Evolutionary conservation across 2,329 filamentous ascomycete genomes (phyloP), one percentile per base, ranked within the genome.

Genomic region (Emergomyces africanus): DNA sequence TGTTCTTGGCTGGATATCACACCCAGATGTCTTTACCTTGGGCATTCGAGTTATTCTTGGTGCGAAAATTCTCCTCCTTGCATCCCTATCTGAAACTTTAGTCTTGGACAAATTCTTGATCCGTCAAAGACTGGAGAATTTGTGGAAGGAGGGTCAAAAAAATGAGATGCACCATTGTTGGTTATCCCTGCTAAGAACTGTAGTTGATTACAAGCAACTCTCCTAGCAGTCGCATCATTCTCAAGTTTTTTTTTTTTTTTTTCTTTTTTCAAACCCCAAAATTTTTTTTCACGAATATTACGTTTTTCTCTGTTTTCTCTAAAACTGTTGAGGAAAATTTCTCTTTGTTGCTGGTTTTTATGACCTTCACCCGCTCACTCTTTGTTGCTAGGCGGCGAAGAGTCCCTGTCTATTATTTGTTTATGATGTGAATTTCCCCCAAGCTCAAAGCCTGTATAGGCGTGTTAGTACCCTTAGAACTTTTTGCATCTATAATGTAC

Each of bases 1-100:
- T 0, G 79, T 86, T 9, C 73, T 95, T 39, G 88, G 89, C 6
- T 90, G 87, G 84, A 81, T 82, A 1, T 85, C 85, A 1, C 84
- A 85, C 59, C 79, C 84, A 0, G 81, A 84, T 35, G 81, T 85
- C 0, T 92, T 90, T 58, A 69, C 69, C 1, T 62, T 77, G 30
- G 72, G 72, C 1, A 60, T 73, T n/a, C 70, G 74, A 15, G 63
- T 77, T 15, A 69, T 77, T 49, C 67, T 64, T 41, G 66, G 75
- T 48, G 71, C 75, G 2, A 67, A 67, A 15, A 62, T 72, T 10
- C 53, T 77, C n/a, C 59, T 68, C 15, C 67, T 65, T 0, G 64
- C 51, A 0, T 56, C 61, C 20, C 64, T 60, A 35, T 60, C 65
- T 20, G 57, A 59, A 6, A 63, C 60, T 30, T 15, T 68, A 48